Evolutionary conservation across 768 basidiomycete species (phyloP).

Genomic region (Panus rudis): DNA sequence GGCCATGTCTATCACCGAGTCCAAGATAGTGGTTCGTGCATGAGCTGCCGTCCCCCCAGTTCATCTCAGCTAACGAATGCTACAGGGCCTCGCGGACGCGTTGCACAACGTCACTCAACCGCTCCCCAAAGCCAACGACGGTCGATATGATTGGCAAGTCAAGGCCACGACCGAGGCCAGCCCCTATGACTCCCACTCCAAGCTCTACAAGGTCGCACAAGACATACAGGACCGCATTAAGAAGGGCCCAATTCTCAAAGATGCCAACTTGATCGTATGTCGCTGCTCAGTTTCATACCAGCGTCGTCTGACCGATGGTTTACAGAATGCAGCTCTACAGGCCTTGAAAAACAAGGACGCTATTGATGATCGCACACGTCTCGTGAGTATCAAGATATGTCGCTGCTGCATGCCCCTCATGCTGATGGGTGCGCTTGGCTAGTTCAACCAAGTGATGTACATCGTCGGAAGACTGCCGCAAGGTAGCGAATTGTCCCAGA

Average conservation of each 20-base stretch:
- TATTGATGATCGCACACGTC: slow-evolving; percentile 34
- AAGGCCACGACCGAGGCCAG: slow-evolving; percentile 11
- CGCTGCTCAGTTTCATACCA: background rate
- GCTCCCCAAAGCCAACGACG: slow-evolving; percentile 35
- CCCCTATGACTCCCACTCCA: slow-evolving; percentile 25
- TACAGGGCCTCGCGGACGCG: slow-evolving; percentile 24
- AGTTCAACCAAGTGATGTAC: slow-evolving; percentile 18
- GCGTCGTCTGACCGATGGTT: background rate
- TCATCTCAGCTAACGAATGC: too few species aligned
- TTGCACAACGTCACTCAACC: slow-evolving; percentile 30
- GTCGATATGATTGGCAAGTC: slow-evolving; percentile 38
- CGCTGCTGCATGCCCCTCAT: slow-evolving; percentile 23
- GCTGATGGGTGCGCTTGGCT: background rate
- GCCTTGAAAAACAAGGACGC: slow-evolving; percentile 16
- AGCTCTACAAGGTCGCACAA: slow-evolving; percentile 26
- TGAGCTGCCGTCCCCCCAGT: too few species aligned
- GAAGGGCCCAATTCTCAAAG: slow-evolving; percentile 11
- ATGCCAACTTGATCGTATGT: slow-evolving; percentile 1
- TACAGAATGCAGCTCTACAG: slow-evolving; percentile 8
- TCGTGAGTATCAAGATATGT: too few species aligned
- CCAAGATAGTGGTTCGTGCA: too few species aligned
- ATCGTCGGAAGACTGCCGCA: slow-evolving; percentile 9
- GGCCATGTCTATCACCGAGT: too few species aligned
- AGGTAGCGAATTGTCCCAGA: slow-evolving; percentile 1
- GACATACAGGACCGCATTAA: slow-evolving; percentile 8